phyloP scores from a whole-genome alignment of 176 grass and related monocot genomes.

The Aegilops speltoides region DNA sequence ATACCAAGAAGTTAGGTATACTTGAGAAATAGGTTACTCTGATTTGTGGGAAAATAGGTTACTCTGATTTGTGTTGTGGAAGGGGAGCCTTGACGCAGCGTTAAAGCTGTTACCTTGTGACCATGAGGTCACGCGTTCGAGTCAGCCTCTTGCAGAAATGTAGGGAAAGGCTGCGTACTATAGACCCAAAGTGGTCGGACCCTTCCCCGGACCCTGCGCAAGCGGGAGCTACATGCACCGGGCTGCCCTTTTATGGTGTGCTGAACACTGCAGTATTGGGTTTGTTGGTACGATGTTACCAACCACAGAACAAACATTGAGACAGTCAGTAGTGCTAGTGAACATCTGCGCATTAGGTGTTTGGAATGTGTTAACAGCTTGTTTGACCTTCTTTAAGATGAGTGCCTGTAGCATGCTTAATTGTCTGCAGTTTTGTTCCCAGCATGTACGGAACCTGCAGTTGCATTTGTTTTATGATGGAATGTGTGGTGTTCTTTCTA shows the following conservation, averaged over 20 bases:
- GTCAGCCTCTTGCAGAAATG: too few species aligned
- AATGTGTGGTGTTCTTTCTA: neutral
- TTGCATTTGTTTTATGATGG: neutral
- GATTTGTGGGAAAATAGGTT: neutral
- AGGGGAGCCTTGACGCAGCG: too few species aligned
- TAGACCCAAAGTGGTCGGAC: too few species aligned
- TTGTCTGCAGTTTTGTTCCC: neutral
- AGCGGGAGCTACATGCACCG: too few species aligned
- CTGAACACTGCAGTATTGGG: neutral
- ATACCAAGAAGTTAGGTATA: neutral
- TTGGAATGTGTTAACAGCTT: neutral
- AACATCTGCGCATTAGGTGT: neutral
- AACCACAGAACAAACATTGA: neutral
- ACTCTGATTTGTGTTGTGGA: too few species aligned
- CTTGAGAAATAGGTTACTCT: neutral
- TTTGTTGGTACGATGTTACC: neutral
- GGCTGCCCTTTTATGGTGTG: neutral
- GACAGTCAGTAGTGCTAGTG: neutral
- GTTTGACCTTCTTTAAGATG: neutral
- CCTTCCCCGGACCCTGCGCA: too few species aligned
- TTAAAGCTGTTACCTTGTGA: neutral
- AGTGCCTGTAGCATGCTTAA: neutral
- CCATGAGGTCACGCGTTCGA: neutral
- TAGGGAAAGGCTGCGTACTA: too few species aligned
- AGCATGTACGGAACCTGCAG: neutral